Percentiles rank a stretch among this genome's conserved stretches.
phyloP scores from a whole-genome alignment of 148 eudicot species.

The Oxyria digyna region DNA sequence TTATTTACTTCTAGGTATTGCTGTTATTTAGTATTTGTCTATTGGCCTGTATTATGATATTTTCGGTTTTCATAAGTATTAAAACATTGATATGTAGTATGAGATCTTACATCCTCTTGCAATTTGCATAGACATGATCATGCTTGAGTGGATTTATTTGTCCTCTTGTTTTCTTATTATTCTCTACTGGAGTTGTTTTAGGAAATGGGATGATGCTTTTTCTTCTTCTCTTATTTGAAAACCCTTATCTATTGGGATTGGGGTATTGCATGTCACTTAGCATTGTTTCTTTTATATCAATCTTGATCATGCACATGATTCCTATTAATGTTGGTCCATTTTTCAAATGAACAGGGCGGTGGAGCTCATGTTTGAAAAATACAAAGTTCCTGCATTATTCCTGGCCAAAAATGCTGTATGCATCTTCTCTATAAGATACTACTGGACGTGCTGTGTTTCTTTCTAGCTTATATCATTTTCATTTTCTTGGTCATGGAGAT shows the following conservation, averaged over 20 bases:
- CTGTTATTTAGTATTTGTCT: too few relatives aligned
- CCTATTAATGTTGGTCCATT: background rate
- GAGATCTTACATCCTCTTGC: background rate
- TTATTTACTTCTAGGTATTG: too few relatives aligned
- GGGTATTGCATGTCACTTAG: background rate
- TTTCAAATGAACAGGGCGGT: constrained; percentile 51
- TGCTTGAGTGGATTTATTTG: too few relatives aligned
- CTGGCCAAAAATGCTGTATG: constrained; percentile 97
- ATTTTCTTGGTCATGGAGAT: constrained; percentile 6
- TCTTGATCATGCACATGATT: background rate
- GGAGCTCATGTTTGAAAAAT: constrained; percentile 96
- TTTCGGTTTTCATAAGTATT: too few relatives aligned
- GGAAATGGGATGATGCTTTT: background rate
- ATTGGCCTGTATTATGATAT: too few relatives aligned
- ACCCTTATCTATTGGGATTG: background rate
- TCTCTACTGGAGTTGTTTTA: background rate
- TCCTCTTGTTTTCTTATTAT: background rate
- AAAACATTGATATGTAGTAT: background rate
- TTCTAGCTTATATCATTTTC: background rate
- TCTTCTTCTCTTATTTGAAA: background rate
- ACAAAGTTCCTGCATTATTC: constrained; percentile 92
- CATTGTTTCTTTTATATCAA: background rate
- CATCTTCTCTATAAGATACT: constrained; percentile 9
- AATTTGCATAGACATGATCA: background rate
- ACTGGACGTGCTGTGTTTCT: background rate